phyloP scores from a whole-genome alignment of 495 filamentous ascomycete genomes.

The Apodospora peruviana region DNA sequence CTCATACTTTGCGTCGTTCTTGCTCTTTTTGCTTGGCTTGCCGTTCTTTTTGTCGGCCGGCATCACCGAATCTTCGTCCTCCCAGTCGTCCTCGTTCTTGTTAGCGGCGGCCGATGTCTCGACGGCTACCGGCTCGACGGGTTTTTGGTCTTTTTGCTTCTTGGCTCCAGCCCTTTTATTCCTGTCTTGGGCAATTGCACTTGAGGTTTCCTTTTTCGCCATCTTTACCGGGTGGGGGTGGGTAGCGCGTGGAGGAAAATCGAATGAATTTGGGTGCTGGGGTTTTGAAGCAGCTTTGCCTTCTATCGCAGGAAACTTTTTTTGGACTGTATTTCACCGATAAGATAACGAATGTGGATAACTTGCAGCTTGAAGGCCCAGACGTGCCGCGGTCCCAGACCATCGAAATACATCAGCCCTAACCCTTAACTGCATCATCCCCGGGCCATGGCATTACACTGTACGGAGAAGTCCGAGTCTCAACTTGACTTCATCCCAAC shows the following conservation, averaged over 20 bases:
- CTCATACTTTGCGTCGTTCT: neutral
- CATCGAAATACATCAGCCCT: no score
- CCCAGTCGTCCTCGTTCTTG: constrained; percentile 1
- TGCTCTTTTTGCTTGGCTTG: neutral
- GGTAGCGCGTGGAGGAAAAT: constrained; percentile 2
- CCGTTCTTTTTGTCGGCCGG: neutral
- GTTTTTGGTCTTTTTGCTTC: constrained; percentile 48
- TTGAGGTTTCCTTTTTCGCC: constrained; percentile 18
- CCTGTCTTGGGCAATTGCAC: constrained; percentile 6
- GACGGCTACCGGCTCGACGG: neutral
- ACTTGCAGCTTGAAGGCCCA: no score
- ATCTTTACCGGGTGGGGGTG: constrained; percentile 15
- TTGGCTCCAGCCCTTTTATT: constrained; percentile 45
- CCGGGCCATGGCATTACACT: no score
- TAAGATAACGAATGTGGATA: neutral
- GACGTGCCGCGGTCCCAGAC: no score
- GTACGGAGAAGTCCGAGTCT: no score
- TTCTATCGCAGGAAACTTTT: neutral
- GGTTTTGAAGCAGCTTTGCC: neutral
- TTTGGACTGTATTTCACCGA: neutral
- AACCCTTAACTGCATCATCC: no score
- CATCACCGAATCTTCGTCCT: neutral
- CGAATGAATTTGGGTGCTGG: constrained; percentile 10
- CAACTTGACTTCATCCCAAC: no score
- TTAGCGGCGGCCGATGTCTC: neutral